Conservation (phyloP, 2,329 filamentous ascomycete genomes). For the Ramichloridium luteum region DNA sequence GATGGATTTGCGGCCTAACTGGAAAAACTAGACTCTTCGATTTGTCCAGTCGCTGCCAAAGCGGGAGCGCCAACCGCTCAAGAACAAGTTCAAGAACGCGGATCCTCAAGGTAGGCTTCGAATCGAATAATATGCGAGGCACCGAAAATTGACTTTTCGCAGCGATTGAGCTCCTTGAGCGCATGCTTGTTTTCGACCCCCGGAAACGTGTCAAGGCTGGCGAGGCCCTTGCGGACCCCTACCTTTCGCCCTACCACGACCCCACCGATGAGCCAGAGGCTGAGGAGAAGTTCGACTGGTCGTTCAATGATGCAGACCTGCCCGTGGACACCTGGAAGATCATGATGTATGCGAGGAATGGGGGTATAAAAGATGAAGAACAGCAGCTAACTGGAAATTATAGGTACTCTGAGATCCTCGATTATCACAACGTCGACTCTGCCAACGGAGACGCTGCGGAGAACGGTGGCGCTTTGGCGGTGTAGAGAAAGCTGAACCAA, state of each 20-base stretch:
- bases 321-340: slow-evolving; percentile 99
- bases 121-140: neutral
- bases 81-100: slow-evolving; percentile 88
- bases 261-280: slow-evolving; percentile 91
- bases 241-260: slow-evolving; percentile 93
- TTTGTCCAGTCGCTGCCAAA: slow-evolving; percentile 97
- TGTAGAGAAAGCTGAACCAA: too few relatives aligned
- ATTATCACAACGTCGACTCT: slow-evolving; percentile 86
- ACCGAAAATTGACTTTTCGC: too few relatives aligned
- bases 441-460: slow-evolving; percentile 19
- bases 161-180: slow-evolving; percentile 80
- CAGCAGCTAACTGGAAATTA: slow-evolving; percentile 8
- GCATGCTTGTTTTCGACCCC: slow-evolving; percentile 98
- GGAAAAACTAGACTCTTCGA: slow-evolving; percentile 62
- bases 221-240: slow-evolving; percentile 79
- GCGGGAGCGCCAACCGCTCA: slow-evolving; percentile 76
- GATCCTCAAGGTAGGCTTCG: slow-evolving; percentile 43
- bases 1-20: too few relatives aligned
- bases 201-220: slow-evolving; percentile 83
- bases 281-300: slow-evolving; percentile 98
- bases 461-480: slow-evolving; percentile 4
- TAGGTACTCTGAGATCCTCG: slow-evolving; percentile 97
- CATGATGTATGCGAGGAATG: slow-evolving; percentile 67
- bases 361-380: neutral
- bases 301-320: slow-evolving; percentile 94